Evolutionary conservation across 441 rosid genomes (phyloP).

Genomic region (Brassica hybrid): DNA sequence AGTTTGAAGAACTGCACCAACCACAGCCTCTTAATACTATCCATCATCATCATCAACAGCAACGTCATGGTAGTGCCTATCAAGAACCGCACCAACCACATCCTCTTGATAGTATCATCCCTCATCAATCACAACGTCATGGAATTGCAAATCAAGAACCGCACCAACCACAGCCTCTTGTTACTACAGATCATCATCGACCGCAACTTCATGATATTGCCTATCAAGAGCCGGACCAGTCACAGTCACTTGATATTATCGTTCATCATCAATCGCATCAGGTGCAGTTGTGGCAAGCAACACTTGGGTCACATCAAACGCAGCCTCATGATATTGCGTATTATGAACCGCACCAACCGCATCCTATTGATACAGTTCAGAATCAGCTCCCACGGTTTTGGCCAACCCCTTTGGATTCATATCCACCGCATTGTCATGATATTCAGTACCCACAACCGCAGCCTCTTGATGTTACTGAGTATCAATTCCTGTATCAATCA

Average conservation of each 20-base stretch:
- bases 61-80: too few species aligned
- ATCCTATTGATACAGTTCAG: neutral
- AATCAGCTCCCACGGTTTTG: neutral
- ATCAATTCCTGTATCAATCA: neutral
- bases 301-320: neutral
- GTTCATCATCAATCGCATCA: neutral
- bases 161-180: too few species aligned
- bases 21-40: too few species aligned
- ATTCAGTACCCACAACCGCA: neutral
- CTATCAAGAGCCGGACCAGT: too few species aligned
- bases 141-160: too few species aligned
- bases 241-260: neutral
- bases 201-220: too few species aligned
- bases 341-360: neutral
- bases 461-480: neutral
- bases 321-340: neutral
- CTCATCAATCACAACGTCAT: too few species aligned
- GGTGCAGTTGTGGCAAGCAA: neutral
- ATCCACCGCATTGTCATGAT: neutral
- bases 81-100: too few species aligned
- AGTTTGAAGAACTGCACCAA: too few species aligned
- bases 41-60: too few species aligned
- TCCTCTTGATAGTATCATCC: too few species aligned
- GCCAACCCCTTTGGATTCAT: neutral
- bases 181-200: too few species aligned